These are phyloP conservation scores for Leccinum subrobustum DNA, from an alignment of 1,284 basidiomycete genomes.

Conservation along the genomic window DNA sequence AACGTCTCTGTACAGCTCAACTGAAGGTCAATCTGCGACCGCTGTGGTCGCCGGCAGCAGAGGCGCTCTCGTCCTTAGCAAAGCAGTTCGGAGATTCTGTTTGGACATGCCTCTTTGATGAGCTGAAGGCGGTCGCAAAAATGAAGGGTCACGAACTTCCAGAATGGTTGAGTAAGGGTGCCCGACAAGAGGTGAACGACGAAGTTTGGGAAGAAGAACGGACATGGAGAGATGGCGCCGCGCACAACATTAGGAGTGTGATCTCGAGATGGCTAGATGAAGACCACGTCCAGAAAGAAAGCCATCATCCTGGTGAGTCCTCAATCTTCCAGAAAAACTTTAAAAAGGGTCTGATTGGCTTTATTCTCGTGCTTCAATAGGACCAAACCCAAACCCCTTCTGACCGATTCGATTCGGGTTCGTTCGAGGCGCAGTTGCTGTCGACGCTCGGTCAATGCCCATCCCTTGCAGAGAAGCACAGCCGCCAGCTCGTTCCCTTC, in stretches of 20 bases:
- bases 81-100: conserved; percentile 64
- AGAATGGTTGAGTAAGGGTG: conserved; percentile 16
- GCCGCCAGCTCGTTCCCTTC: conserved; percentile 75
- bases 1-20: conserved; percentile 55
- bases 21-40: conserved; percentile 91
- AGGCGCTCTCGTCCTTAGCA: conserved; percentile 61
- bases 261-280: conserved; percentile 47
- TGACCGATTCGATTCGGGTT: conserved; percentile 72
- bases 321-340: background rate
- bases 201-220: conserved; percentile 65
- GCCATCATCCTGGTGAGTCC: conserved; percentile 38
- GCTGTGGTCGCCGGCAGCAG: conserved; percentile 80
- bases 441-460: conserved; percentile 64
- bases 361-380: conserved; percentile 36
- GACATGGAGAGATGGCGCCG: conserved; percentile 72
- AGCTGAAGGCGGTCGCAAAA: conserved; percentile 45
- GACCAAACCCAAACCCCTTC: conserved; percentile 44
- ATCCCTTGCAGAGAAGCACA: conserved; percentile 80
- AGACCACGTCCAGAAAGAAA: conserved; percentile 19
- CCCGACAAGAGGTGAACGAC: conserved; percentile 33
- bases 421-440: conserved; percentile 83
- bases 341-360: background rate
- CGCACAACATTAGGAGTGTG: conserved; percentile 54
- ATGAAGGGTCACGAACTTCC: conserved; percentile 9
- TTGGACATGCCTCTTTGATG: conserved; percentile 70